A percentile compares a stretch with the other conserved stretches of the same genome.
Conservation (phyloP, 306 rosid genomes). For the Glycine soja region DNA sequence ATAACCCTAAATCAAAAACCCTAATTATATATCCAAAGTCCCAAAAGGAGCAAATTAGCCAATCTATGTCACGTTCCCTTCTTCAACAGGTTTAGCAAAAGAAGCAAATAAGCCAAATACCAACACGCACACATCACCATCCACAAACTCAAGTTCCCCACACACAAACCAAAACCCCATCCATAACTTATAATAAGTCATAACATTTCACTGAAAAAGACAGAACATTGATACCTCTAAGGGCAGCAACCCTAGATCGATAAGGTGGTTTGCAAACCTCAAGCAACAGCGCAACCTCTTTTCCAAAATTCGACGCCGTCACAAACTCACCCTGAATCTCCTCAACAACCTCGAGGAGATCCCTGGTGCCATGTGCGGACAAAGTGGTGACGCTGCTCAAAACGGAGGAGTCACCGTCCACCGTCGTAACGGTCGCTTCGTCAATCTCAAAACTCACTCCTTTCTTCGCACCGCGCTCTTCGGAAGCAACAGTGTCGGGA, state of each 20-base stretch:
- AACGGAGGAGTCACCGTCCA: slow-evolving; percentile 81
- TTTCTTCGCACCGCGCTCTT: slow-evolving; percentile 63
- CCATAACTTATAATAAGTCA: neutral
- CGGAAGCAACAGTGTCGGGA: slow-evolving; percentile 65
- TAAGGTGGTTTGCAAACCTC: slow-evolving; percentile 92
- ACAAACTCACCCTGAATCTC: slow-evolving; percentile 90
- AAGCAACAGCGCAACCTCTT: slow-evolving; percentile 88
- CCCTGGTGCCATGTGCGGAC: slow-evolving; percentile 78
- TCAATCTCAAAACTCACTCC: slow-evolving; percentile 82
- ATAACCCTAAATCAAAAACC: neutral
- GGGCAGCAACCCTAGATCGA: slow-evolving; percentile 61
- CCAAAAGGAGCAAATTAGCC: neutral
- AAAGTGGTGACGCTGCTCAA: slow-evolving; percentile 78
- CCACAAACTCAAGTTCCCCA: neutral
- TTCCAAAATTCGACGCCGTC: slow-evolving; percentile 78
- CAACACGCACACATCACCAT: slow-evolving; percentile 18
- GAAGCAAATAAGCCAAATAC: neutral
- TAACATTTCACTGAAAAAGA: neutral
- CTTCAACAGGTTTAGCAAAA: neutral
- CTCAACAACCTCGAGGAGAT: slow-evolving; percentile 81
- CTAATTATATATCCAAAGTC: neutral
- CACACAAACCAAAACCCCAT: neutral
- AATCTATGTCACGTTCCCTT: neutral
- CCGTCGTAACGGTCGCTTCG: slow-evolving; percentile 53
- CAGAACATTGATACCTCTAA: slow-evolving; percentile 66